Conservation (phyloP, 164 flowering plant species). For the Santalum album region DNA sequence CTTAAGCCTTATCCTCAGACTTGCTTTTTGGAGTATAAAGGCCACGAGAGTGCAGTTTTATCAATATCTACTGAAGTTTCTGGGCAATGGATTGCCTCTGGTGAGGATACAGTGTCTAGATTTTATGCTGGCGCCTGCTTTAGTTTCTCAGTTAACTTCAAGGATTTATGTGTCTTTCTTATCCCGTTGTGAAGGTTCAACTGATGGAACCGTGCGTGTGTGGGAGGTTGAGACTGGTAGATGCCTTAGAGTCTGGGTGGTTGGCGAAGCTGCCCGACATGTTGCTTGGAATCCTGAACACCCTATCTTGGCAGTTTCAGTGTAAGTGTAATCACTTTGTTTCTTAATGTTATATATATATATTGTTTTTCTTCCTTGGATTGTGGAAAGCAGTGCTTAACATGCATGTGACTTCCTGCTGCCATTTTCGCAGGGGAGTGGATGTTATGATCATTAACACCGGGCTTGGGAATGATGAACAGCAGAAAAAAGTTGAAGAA, state of each 20-base stretch:
- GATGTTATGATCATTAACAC: conserved; percentile 71
- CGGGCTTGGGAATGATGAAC: conserved; percentile 68
- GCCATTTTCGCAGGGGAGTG: conserved; percentile 45
- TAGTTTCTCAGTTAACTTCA: neutral
- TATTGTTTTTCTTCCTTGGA: neutral
- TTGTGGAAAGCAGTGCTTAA: neutral
- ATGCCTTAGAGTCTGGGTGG: conserved; percentile 62
- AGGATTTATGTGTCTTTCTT: conserved; percentile 6
- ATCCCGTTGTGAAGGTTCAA: conserved; percentile 46
- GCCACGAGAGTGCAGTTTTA: conserved; percentile 69
- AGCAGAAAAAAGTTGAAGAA: conserved; percentile 45
- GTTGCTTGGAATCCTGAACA: conserved; percentile 93
- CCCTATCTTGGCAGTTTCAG: conserved; percentile 67
- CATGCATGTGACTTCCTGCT: conserved; percentile 1
- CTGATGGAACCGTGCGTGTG: conserved; percentile 82
- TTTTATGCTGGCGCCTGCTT: no score
- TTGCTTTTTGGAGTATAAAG: conserved; percentile 82
- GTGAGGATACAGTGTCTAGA: conserved; percentile 22
- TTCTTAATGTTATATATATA: neutral
- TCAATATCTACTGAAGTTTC: conserved; percentile 66
- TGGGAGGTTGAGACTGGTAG: conserved; percentile 97
- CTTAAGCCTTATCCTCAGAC: conserved; percentile 79
- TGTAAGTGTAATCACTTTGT: conserved; percentile 31
- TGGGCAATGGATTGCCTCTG: conserved; percentile 93
- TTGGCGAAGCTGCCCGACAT: conserved; percentile 53